These are phyloP conservation scores for Neopestalotiopsis clavispora DNA, from an alignment of 2,329 filamentous ascomycete genomes.

Conservation along the genomic window DNA sequence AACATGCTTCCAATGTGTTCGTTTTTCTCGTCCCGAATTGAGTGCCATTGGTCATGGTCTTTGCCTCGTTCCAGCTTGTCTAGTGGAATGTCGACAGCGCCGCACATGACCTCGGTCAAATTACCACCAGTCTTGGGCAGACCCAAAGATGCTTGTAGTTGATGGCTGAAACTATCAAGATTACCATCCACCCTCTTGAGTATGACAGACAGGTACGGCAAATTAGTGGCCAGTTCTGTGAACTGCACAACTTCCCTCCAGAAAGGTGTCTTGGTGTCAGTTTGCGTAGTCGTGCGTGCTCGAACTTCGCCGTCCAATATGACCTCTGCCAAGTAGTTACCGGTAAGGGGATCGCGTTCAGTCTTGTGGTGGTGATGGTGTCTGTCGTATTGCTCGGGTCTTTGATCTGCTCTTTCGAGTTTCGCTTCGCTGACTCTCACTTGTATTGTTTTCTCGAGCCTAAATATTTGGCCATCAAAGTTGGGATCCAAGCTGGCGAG, in stretches of 20 bases:
- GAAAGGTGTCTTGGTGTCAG: constrained; percentile 74
- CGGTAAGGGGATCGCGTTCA: constrained; percentile 54
- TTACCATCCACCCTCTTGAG: constrained; percentile 69
- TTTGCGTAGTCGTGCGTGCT: constrained; percentile 75
- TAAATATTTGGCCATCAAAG: constrained; percentile 57
- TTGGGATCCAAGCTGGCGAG: constrained; percentile 44
- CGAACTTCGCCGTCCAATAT: constrained; percentile 80
- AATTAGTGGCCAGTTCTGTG: constrained; percentile 69
- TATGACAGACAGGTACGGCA: constrained; percentile 72
- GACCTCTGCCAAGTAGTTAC: constrained; percentile 81
- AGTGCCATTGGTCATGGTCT: constrained; percentile 88
- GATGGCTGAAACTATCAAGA: constrained; percentile 50
- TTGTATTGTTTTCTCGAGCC: constrained; percentile 65
- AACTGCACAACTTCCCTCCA: constrained; percentile 86
- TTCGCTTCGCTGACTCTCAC: constrained; percentile 68
- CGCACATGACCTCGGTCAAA: constrained; percentile 60
- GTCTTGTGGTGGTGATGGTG: constrained; percentile 36
- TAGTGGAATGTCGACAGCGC: constrained; percentile 81
- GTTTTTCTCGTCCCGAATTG: constrained; percentile 76
- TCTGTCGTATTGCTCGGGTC: constrained; percentile 36
- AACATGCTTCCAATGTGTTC: constrained; percentile 83
- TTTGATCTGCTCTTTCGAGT: constrained; percentile 46
- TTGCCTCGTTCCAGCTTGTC: constrained; percentile 78
- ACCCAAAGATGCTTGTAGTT: constrained; percentile 47
- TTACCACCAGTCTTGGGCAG: constrained; percentile 45